These are phyloP conservation scores for Raphanus raphanistrum DNA, from an alignment of 345 rosid genomes.

Conservation along the genomic window DNA sequence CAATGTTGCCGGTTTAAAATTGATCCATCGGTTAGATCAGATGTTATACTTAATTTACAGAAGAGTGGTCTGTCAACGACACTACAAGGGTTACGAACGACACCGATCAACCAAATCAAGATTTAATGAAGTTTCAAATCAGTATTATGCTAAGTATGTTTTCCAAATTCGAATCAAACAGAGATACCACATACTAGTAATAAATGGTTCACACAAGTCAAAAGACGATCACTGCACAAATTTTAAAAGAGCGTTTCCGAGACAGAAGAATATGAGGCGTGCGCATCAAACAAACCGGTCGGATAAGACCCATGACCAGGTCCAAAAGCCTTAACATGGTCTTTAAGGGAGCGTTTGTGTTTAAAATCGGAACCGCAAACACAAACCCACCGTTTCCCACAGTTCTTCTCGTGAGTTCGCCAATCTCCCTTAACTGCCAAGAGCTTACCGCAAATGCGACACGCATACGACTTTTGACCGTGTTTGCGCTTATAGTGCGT, in stretches of 20 bases:
- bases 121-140: not conserved
- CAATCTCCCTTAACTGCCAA: slow-evolving; percentile 91
- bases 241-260: slow-evolving; percentile 22
- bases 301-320: slow-evolving; percentile 60
- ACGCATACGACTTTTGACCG: slow-evolving; percentile 61
- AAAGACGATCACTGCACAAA: not conserved
- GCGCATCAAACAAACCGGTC: slow-evolving; percentile 30
- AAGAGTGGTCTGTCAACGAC: too few relatives aligned
- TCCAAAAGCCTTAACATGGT: slow-evolving; percentile 77
- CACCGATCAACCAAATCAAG: too few relatives aligned
- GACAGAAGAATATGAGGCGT: slow-evolving; percentile 23
- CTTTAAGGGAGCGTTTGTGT: slow-evolving; percentile 49
- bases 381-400: slow-evolving; percentile 94
- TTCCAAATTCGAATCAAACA: not conserved
- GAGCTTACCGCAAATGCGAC: slow-evolving; percentile 76
- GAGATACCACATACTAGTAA: not conserved
- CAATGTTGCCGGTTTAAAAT: too few relatives aligned
- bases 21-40: too few relatives aligned
- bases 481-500: slow-evolving; percentile 92
- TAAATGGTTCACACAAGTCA: not conserved
- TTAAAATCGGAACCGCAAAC: slow-evolving; percentile 69
- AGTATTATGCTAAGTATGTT: not conserved
- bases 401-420: slow-evolving; percentile 88
- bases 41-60: too few relatives aligned
- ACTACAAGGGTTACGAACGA: too few relatives aligned